These are phyloP conservation scores for Phytophthora pisi DNA, from an alignment of 352 stramenopile species.

Conservation along the genomic window DNA sequence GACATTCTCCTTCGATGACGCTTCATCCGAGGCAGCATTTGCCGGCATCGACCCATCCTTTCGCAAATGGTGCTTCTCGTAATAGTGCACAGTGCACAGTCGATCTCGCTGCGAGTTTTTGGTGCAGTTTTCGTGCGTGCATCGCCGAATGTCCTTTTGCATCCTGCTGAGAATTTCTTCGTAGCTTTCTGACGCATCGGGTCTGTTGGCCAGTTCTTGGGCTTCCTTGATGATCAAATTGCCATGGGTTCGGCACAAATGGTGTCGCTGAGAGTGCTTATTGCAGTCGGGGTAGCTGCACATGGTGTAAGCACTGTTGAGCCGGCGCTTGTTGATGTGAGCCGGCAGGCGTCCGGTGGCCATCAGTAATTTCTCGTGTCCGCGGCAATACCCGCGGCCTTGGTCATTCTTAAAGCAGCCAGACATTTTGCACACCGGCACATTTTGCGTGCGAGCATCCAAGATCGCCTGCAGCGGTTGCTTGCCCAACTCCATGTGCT, in stretches of 20 bases:
- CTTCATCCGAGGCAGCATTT: not conserved
- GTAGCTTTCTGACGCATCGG: slow-evolving; percentile 54
- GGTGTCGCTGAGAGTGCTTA: slow-evolving; percentile 86
- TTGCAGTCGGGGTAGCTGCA: slow-evolving; percentile 83
- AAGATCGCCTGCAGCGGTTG: slow-evolving; percentile 74
- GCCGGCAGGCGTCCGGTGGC: slow-evolving; percentile 72
- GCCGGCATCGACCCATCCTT: slow-evolving; percentile 16
- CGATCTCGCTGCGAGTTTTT: slow-evolving; percentile 89
- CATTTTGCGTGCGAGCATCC: slow-evolving; percentile 68
- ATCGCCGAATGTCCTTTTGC: slow-evolving; percentile 81
- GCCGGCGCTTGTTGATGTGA: slow-evolving; percentile 83
- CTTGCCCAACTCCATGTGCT: slow-evolving; percentile 71
- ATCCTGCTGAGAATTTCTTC: slow-evolving; percentile 73
- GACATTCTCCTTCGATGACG: slow-evolving; percentile 12
- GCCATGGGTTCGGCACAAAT: slow-evolving; percentile 86
- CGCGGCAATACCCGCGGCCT: slow-evolving; percentile 81
- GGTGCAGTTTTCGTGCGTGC: slow-evolving; percentile 76
- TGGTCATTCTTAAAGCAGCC: slow-evolving; percentile 91
- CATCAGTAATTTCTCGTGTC: slow-evolving; percentile 89
- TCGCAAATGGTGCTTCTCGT: slow-evolving; percentile 68
- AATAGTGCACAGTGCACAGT: slow-evolving; percentile 85
- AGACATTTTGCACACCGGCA: slow-evolving; percentile 73
- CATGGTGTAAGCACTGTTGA: slow-evolving; percentile 91
- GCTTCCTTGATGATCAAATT: slow-evolving; percentile 83
- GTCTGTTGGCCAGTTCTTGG: slow-evolving; percentile 59